A percentile compares a stretch with the other conserved stretches of the same genome.
phyloP scores from a whole-genome alignment of 768 basidiomycete species.

The Trametes cubensis region DNA sequence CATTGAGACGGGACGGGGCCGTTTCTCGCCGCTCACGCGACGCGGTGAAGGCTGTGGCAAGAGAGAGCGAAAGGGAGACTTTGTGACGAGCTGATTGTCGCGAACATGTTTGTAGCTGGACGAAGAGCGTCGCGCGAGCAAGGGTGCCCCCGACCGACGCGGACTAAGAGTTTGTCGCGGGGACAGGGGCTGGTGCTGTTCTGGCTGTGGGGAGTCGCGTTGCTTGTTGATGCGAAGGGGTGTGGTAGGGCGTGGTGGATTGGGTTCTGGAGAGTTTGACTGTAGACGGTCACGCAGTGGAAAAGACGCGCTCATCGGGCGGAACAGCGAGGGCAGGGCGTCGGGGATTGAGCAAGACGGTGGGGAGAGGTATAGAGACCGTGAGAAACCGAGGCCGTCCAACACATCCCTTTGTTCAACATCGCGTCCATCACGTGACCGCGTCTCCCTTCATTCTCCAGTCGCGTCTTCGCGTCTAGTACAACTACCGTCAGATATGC shows the following conservation, averaged over 20 bases:
- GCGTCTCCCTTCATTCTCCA: conserved; percentile 4
- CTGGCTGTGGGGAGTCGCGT: conserved; percentile 50
- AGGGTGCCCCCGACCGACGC: conserved; percentile 43
- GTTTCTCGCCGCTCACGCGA: conserved; percentile 76
- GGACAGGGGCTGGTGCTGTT: conserved; percentile 34
- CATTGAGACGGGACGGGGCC: conserved; percentile 72
- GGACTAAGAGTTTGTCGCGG: conserved; percentile 30
- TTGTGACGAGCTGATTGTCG: conserved; percentile 78
- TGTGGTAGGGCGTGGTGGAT: conserved; percentile 50
- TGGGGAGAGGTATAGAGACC: not conserved
- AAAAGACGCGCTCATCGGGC: conserved; percentile 23
- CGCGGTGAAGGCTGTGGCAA: conserved; percentile 50
- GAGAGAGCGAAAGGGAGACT: conserved; percentile 82
- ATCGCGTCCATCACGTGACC: conserved; percentile 25
- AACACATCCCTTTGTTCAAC: conserved; percentile 21
- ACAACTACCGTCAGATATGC: not conserved
- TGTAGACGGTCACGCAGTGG: conserved; percentile 27
- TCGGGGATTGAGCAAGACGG: conserved; percentile 7
- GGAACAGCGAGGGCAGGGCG: conserved; percentile 1
- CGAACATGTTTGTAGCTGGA: conserved; percentile 80
- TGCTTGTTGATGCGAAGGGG: conserved; percentile 74
- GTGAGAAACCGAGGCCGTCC: not conserved
- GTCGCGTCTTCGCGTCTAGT: not conserved
- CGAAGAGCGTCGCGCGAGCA: conserved; percentile 71
- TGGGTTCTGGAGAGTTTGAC: conserved; percentile 26